These are phyloP conservation scores for Lasiodiplodia hormozganensis DNA, from an alignment of 2,329 filamentous ascomycete genomes.

Conservation along the genomic window DNA sequence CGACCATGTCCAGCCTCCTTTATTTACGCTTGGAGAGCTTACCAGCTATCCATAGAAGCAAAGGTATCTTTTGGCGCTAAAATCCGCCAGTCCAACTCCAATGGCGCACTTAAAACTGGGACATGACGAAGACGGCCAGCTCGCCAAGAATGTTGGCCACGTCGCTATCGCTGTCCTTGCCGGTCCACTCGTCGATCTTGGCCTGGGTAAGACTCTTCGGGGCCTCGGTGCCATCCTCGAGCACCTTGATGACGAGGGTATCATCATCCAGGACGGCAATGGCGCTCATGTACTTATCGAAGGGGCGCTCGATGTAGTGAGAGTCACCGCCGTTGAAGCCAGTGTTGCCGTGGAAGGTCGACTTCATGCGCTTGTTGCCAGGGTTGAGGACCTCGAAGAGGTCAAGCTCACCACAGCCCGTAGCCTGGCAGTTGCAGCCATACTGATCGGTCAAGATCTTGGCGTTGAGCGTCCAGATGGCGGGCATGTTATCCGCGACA, in stretches of 20 bases:
- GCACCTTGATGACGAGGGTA: slow-evolving; percentile 49
- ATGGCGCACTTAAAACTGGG: neutral
- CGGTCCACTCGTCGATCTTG: slow-evolving; percentile 38
- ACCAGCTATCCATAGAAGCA: neutral
- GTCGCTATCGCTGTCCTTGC: slow-evolving; percentile 50
- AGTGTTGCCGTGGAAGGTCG: slow-evolving; percentile 67
- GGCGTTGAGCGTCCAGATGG: slow-evolving; percentile 78
- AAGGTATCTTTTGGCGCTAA: neutral
- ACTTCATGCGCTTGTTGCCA: slow-evolving; percentile 72
- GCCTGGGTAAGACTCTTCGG: slow-evolving; percentile 21
- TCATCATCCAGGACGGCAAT: slow-evolving; percentile 50
- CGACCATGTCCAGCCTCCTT: slow-evolving; percentile 17
- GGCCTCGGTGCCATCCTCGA: slow-evolving; percentile 57
- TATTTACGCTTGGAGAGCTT: slow-evolving; percentile 17
- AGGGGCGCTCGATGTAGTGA: slow-evolving; percentile 75
- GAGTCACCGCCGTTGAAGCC: slow-evolving; percentile 69
- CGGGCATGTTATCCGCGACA: slow-evolving; percentile 55
- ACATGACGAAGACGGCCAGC: slow-evolving; percentile 30
- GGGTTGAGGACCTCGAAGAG: slow-evolving; percentile 73
- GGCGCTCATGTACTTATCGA: slow-evolving; percentile 65
- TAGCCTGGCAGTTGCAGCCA: slow-evolving; percentile 76
- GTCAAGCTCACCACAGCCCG: slow-evolving; percentile 77
- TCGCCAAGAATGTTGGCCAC: slow-evolving; percentile 41
- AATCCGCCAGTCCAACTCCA: neutral
- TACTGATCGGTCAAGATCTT: slow-evolving; percentile 76